phyloP scores from a whole-genome alignment of 2,329 filamentous ascomycete genomes.

The Furcasterigmium sp. region DNA sequence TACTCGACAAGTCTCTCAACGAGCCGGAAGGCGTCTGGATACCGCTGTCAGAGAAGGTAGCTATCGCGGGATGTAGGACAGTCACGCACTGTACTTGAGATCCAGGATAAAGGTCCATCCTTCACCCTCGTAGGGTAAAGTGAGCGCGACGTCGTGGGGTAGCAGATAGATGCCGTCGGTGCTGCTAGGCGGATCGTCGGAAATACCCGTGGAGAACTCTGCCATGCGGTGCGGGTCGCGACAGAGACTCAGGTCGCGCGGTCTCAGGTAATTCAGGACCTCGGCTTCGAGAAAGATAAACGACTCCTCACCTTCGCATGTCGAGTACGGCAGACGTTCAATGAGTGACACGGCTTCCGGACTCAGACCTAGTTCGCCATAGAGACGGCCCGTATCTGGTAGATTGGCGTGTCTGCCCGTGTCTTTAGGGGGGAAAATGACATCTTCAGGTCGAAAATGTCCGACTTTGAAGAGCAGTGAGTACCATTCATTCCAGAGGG shows the following conservation, averaged over 20 bases:
- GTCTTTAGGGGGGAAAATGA: conserved; percentile 3
- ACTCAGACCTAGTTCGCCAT: background rate
- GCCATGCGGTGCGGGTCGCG: conserved; percentile 6
- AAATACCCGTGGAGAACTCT: background rate
- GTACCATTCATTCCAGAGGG: conserved; percentile 6
- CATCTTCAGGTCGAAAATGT: conserved; percentile 2
- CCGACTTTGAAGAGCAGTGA: conserved; percentile 2
- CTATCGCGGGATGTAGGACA: background rate
- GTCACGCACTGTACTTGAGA: background rate
- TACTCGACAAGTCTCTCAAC: background rate
- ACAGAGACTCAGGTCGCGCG: background rate
- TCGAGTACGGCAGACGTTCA: conserved; percentile 6
- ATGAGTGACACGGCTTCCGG: conserved; percentile 4
- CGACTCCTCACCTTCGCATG: background rate
- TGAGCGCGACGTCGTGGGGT: conserved; percentile 4
- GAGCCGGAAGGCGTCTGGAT: conserved; percentile 2
- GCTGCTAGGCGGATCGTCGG: background rate
- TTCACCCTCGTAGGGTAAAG: conserved; percentile 3
- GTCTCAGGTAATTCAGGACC: conserved; percentile 2
- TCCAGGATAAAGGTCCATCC: conserved; percentile 6
- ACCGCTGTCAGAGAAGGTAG: background rate
- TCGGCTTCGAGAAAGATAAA: conserved; percentile 3
- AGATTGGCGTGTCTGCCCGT: conserved; percentile 3
- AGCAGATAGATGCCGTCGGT: conserved; percentile 5
- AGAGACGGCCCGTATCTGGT: background rate